Base-by-base conservation (phyloP, 139 green algal genomes). In the Chlamydomonas incerta region DNA sequence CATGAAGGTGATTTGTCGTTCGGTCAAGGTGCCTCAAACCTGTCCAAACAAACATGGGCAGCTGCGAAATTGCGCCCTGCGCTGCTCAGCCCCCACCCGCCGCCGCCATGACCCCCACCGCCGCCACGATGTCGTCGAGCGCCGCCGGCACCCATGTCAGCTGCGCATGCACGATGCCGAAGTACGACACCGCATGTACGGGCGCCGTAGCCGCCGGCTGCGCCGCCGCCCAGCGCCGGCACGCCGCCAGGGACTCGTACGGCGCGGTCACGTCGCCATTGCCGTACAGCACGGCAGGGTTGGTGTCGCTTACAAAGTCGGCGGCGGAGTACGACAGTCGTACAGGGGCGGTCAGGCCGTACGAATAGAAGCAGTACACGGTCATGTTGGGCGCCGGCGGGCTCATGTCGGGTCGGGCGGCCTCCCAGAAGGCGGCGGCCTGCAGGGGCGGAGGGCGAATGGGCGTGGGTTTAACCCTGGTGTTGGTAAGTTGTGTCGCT, bases 291-390 rank as follows among this genome's bases (percentile, higher is more conserved):
- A 85, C 79, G 2, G 24, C 3, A 10, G 65, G 15, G 13, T 2
- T 47, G 3, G n/a, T 85, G 41, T 50, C 41, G 8, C 79, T 24
- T 23, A 55, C 41, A 31, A 85, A 85, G 47, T 85, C 79, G 65
- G 65, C 21, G 18, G 10, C 17, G 47, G 14, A 28, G n/a, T 76
- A 85, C 28, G 65, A 58, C 15, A 85, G 33, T 10, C 21, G 55
- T 63, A 63, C 55, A 2, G 62, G 26, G 33, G 46, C 63, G 9
- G 63, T 34, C 33, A 86, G 68, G 33, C 80, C 80, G 67, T 79
- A 86, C 33, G 66, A 79, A 68, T 86, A 86, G 80, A 86, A 86
- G 67, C 80, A 86, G 66, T 86, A 52, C 3, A 52, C 60, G 52
- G 80, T 70, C 26, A 86, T 69, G 68, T 86, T 86, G 80, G 80